Base-by-base conservation (phyloP, 495 filamentous ascomycete species). In the Penicillium antarcticum region DNA sequence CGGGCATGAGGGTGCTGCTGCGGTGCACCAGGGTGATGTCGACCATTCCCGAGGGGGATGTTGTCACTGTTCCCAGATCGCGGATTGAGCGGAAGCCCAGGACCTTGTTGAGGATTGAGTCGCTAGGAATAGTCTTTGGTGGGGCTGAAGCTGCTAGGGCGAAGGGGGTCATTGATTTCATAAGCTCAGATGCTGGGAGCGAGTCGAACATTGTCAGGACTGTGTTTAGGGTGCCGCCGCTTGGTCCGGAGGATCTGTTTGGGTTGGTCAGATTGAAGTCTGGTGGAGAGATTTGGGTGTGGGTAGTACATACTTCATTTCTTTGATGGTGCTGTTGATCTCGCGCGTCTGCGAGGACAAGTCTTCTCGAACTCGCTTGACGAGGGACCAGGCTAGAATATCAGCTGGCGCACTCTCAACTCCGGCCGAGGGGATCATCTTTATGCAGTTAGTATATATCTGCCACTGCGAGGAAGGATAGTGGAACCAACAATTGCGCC, bases 371-470 rank as follows among this genome's bases (percentile, higher is more conserved):
- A 94, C 77, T 38, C 78, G 66, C 19, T 79, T 78, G 31, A 86
- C 83, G 9, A 96, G 72, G 2, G 80, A 70, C 74, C 80, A 95
- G 29, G 89, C 76, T 32, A 91, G 65, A 17, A 97, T 73, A 68
- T 98, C 94, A 0, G 91, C 77, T 0, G 89, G 89, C 1, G 85
- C 89, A 33, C 88, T 92, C 62, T 98, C 94, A 41, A 97, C 70
- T 12, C 88, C 94, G 57, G 85, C 83, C 58, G 90, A 86, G 8
- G 90, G 88, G 45, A 98, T 91, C 50, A 97, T 87, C 80, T 84
- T 40, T 7, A 14, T n/a, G 17, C 7, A 4, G 43, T 76, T 55
- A 75, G 62, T 11, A 52, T 34, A 42, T 2, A 23, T 3, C 21
- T 21, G 17, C 17, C 13, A n/a, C 39, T 35, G n/a, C 6, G 8